Conservation (phyloP, 2,329 filamentous ascomycete species). For the Colletotrichum somersetense region DNA sequence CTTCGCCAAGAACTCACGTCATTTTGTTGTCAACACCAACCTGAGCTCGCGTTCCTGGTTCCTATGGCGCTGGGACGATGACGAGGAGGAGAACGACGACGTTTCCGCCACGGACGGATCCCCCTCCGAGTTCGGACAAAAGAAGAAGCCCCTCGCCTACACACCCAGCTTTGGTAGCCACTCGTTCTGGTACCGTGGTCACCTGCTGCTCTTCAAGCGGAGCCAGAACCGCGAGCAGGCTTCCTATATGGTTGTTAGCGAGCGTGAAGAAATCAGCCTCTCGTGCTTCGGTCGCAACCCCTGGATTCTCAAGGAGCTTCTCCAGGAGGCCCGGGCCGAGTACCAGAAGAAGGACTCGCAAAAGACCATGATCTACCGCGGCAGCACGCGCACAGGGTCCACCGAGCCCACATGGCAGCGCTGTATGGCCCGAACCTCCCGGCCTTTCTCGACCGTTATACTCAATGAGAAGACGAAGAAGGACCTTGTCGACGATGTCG, state of each 20-base stretch:
- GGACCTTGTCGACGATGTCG: conserved; percentile 70
- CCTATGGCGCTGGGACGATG: conserved; percentile 59
- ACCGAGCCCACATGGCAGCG: conserved; percentile 69
- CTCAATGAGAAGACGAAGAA: conserved; percentile 71
- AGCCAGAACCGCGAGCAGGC: conserved; percentile 60
- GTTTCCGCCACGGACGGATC: conserved; percentile 44
- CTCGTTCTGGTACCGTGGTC: conserved; percentile 75
- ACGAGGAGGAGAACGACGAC: conserved; percentile 62
- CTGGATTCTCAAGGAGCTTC: conserved; percentile 70
- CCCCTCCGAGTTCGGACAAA: conserved; percentile 43
- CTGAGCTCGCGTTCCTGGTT: conserved; percentile 66
- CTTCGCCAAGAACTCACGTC: conserved; percentile 70
- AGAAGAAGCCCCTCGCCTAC: conserved; percentile 68
- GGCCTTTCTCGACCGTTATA: conserved; percentile 75
- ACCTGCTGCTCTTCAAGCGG: conserved; percentile 69
- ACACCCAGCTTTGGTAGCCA: conserved; percentile 77
- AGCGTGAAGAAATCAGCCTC: conserved; percentile 70
- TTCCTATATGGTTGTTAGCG: conserved; percentile 57
- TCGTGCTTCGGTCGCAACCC: conserved; percentile 74
- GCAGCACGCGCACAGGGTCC: conserved; percentile 56
- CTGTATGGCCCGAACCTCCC: conserved; percentile 70
- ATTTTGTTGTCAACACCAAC: conserved; percentile 75
- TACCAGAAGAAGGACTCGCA: conserved; percentile 70
- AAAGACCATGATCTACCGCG: conserved; percentile 76
- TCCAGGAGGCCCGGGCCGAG: conserved; percentile 67